Conservation (phyloP, 371 early-diverging fungal genomes). For the Funneliformis caledonium region DNA sequence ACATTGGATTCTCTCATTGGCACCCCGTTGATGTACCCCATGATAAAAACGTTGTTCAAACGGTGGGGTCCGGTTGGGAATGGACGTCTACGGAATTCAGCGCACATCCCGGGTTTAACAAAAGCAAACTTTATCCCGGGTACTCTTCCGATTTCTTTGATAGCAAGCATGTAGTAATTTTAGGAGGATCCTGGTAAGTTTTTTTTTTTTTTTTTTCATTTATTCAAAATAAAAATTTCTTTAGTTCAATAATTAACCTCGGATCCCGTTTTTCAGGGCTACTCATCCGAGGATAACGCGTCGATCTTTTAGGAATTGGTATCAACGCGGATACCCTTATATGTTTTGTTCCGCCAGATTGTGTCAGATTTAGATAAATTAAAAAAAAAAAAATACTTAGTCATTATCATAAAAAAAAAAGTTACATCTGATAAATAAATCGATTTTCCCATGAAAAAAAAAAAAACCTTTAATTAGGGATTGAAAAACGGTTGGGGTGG, state of each 20-base stretch:
- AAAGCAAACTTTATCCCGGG: constrained; percentile 80
- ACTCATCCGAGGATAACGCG: constrained; percentile 81
- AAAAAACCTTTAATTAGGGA: no score
- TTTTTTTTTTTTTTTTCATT: background rate
- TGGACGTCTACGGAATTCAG: constrained; percentile 76
- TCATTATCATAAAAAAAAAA: no score
- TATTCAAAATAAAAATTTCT: background rate
- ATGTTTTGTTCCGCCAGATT: constrained; percentile 78
- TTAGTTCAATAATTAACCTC: background rate
- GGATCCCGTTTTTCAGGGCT: constrained; percentile 46
- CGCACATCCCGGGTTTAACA: constrained; percentile 60
- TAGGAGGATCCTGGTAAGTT: constrained; percentile 78
- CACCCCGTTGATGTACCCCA: constrained; percentile 55
- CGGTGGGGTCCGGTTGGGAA: constrained; percentile 82
- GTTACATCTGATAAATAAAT: no score
- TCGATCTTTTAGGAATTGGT: constrained; percentile 86
- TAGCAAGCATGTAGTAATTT: constrained; percentile 78
- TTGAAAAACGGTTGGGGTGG: no score
- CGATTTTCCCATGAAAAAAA: no score
- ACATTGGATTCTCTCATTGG: constrained; percentile 53
- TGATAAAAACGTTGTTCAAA: constrained; percentile 50
- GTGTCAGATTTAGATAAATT: constrained; percentile 38
- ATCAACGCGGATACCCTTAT: constrained; percentile 83
- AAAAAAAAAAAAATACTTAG: no score
- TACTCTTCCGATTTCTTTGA: constrained; percentile 92